Percentiles rank a stretch among this genome's conserved stretches.
phyloP scores from a whole-genome alignment of 495 filamentous ascomycete genomes.

The Xeromyces bisporus region DNA sequence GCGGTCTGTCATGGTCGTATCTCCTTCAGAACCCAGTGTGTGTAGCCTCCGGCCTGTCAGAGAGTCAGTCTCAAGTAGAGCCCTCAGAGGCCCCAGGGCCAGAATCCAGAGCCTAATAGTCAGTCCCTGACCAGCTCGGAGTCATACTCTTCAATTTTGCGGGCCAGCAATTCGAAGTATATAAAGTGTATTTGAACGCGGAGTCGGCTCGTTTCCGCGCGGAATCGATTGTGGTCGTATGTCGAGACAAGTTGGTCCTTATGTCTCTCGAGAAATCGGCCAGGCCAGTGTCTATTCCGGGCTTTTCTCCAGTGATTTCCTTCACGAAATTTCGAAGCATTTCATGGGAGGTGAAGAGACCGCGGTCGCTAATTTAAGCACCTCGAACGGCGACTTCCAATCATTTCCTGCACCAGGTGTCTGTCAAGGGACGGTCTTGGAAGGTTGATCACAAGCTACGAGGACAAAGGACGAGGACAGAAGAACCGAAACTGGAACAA shows the following conservation, averaged over 20 bases:
- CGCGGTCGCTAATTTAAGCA: background rate
- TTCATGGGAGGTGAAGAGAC: background rate
- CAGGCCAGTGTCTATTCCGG: background rate
- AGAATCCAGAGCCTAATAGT: too few relatives aligned
- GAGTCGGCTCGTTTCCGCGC: background rate
- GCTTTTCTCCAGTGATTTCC: background rate
- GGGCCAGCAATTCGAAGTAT: background rate
- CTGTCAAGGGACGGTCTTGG: background rate
- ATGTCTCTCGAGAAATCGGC: constrained; percentile 1
- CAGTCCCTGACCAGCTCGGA: background rate
- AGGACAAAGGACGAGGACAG: too few relatives aligned
- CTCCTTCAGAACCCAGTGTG: too few relatives aligned
- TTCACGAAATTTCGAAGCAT: constrained; percentile 1
- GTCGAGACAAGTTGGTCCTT: constrained; percentile 1
- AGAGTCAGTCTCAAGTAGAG: too few relatives aligned
- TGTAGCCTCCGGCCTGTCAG: too few relatives aligned
- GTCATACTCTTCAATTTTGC: background rate
- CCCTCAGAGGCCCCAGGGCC: too few relatives aligned
- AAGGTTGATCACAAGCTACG: background rate
- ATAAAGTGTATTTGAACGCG: background rate
- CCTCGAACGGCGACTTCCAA: too few relatives aligned
- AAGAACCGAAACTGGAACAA: too few relatives aligned
- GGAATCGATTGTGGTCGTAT: background rate
- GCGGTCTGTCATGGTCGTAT: too few relatives aligned
- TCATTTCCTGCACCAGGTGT: background rate